Percentiles rank a stretch among this genome's conserved stretches.
These are phyloP conservation scores for Fagopyrum esculentum DNA, from an alignment of 148 eudicot genomes.

Conservation along the genomic window DNA sequence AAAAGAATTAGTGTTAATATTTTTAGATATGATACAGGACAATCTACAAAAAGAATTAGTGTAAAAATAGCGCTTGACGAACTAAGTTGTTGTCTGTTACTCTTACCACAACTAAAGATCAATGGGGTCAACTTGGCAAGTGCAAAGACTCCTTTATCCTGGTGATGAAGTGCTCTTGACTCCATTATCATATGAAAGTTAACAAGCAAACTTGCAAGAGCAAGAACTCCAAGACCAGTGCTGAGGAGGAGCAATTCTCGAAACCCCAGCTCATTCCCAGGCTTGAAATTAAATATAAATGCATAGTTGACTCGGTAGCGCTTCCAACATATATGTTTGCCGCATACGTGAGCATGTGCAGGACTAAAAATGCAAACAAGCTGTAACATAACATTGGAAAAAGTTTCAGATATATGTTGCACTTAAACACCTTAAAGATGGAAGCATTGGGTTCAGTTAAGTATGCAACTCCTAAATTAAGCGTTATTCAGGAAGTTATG, in stretches of 20 bases:
- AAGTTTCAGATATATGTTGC: too few relatives aligned
- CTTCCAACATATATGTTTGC: too few relatives aligned
- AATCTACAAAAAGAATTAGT: conserved; percentile 28
- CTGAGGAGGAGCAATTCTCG: conserved; percentile 56
- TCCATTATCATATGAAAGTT: conserved; percentile 57
- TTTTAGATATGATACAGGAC: too few relatives aligned
- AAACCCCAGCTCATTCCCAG: conserved; percentile 65
- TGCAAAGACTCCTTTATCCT: too few relatives aligned
- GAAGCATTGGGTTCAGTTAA: too few relatives aligned
- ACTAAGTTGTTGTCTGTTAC: not conserved
- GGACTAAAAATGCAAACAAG: too few relatives aligned
- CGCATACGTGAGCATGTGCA: too few relatives aligned
- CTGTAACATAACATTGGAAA: too few relatives aligned
- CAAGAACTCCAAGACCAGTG: conserved; percentile 49
- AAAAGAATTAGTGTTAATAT: too few relatives aligned
- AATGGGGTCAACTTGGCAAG: conserved; percentile 69
- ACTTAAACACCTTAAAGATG: too few relatives aligned
- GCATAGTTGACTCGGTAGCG: conserved; percentile 81
- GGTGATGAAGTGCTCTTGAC: conserved; percentile 13
- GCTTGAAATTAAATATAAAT: conserved; percentile 80
- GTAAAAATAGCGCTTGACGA: not conserved
- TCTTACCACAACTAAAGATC: conserved; percentile 47
- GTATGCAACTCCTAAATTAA: too few relatives aligned
- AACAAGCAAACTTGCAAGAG: conserved; percentile 42
- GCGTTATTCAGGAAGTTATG: too few relatives aligned